Evolutionary conservation across 257 asterid species (phyloP).

Genomic region (Primulina eburnea): DNA sequence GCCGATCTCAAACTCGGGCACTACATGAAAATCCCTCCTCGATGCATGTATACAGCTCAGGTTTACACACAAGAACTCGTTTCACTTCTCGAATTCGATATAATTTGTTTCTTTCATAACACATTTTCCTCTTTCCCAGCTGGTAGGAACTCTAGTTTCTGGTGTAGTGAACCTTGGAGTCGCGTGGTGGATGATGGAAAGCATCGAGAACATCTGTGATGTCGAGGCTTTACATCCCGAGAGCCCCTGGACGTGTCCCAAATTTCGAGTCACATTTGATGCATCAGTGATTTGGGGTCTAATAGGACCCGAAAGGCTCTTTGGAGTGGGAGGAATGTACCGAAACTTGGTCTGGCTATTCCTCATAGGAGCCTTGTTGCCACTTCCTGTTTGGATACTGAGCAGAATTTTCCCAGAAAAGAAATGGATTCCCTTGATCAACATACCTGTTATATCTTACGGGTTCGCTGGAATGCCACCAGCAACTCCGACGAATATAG

Average conservation of each 20-base stretch:
- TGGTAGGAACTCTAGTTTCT: constrained; percentile 70
- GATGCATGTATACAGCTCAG: constrained; percentile 90
- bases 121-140: constrained; percentile 26
- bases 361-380: constrained; percentile 80
- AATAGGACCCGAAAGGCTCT: constrained; percentile 72
- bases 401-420: constrained; percentile 74
- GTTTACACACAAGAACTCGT: constrained; percentile 28
- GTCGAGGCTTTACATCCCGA: constrained; percentile 71
- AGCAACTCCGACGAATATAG: constrained; percentile 90
- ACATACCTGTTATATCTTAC: constrained; percentile 78
- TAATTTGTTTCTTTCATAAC: not conserved
- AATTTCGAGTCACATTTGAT: constrained; percentile 73
- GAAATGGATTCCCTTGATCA: constrained; percentile 86
- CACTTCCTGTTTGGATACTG: constrained; percentile 78
- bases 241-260: constrained; percentile 95
- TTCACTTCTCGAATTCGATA: not conserved
- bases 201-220: constrained; percentile 75
- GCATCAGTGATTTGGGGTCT: constrained; percentile 92
- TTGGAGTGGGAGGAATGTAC: constrained; percentile 73
- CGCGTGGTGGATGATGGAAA: constrained; percentile 91
- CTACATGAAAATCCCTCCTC: constrained; percentile 94
- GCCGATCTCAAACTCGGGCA: constrained; percentile 95
- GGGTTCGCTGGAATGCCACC: constrained; percentile 99
- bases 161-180: constrained; percentile 79
- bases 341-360: constrained; percentile 84